Base-by-base conservation (phyloP, 768 basidiomycete species). In the Suillus luteus region DNA sequence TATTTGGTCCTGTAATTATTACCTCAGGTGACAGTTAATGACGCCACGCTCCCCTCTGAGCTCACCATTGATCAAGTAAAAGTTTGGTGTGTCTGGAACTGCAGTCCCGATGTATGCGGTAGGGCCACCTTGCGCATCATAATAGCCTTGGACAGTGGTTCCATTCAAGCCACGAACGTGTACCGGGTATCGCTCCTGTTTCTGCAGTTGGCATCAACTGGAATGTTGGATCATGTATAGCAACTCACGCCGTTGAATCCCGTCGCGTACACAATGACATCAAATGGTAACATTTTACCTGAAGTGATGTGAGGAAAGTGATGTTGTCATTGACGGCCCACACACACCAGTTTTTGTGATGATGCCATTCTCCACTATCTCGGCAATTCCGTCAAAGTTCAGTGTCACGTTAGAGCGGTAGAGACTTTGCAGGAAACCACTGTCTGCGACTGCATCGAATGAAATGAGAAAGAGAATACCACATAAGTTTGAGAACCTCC, bases 1-100 rank as follows among this genome's bases (percentile, higher is more conserved):
- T 49, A 49, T 49, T 49, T 24, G 48, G 48, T 14, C 48, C 48
- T 49, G 22, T 12, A 6, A 49, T 49, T 14, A 24, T 22, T 14
- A 27, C 14, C 48, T 49, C 12, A 49, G 48, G 22, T 3, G 48
- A 24, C 12, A 49, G 22, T 49, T 24, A 6, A 24, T 49, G 14
- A 49, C 6, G 22, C 12, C 2, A 7, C 5, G 48, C 3, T 14
- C 48, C 22, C 48, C 6, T 11, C 48, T 49, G 48, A 49, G 24
- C 48, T 24, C 22, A 49, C 48, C 48, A 24, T 49, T 49, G 48
- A 49, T 49, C 48, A 49, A 24, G 48, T 49, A 49, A 49, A 49
- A 49, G 48, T 49, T 49, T 49, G 48, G 48, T 8, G 14, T 24
- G 7, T 49, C 48, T 49, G 48, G 48, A 49, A 49, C 24, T 6